Evolutionary conservation across 345 rosid species (phyloP), one percentile per base, ranked within the genome.

Genomic region (Linum usitatissimum): DNA sequence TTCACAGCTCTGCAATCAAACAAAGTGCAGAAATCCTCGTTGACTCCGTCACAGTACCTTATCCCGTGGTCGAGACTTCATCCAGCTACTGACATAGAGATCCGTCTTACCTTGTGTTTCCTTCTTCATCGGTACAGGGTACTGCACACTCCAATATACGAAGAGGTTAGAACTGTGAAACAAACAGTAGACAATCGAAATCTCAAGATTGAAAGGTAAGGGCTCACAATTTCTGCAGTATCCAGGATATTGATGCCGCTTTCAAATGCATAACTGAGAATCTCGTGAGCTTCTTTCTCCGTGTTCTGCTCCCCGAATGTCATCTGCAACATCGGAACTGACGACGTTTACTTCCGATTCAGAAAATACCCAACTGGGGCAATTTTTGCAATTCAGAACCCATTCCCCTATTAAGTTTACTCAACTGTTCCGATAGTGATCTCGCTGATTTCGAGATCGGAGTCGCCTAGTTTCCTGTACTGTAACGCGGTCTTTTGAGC

Each of bases 91-190:
- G 60, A 88, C 75, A 62, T 80, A 92, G 55, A 81, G 86, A 81
- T 92, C 96, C 0, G 98, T 92, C 71, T 63, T 80, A 53, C 96
- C 98, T 73, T 82, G 94, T 0, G 98, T 88, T 80, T 88, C 93
- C 81, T 86, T 86, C 57, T 57, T 83, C 87, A 82, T 75, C 20
- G 98, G 96, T 42, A 88, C 21, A 0, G 98, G 98, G 55, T 88
- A 85, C 98, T 91, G 73, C 20, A 42, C 30, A 64, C 66, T 23
- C 39, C 21, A 39, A 31, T 2, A 38, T 45, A 3, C 18, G 39
- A 30, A 2, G 38, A 49, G 9, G 20, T 21, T 42, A 57, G 31
- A 31, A 18, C 6, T 49, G 61, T 34, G 59, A 19, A 1, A 18
- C 58, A 42, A 18, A 40, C 15, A 38, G 59, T 10, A 40, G 34